These are phyloP conservation scores for Helenozyma baotianmanensis DNA, from an alignment of 805 yeast genomes.

Conservation along the genomic window DNA sequence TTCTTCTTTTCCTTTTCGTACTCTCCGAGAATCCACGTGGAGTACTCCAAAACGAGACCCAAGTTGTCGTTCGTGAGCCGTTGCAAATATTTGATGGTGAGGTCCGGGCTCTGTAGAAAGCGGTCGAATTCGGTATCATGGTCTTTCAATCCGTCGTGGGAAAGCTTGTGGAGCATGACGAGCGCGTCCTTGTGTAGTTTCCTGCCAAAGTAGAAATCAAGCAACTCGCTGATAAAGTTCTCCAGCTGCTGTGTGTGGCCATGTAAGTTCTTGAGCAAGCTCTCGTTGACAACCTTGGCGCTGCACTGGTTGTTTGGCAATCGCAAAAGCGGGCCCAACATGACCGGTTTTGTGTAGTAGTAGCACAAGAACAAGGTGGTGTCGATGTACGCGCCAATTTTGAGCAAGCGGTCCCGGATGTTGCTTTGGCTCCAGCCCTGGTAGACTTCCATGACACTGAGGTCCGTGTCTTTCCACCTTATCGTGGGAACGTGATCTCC, in stretches of 20 bases:
- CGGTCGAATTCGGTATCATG: constrained; percentile 20
- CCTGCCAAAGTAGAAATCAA: constrained; percentile 72
- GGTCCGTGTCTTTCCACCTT: constrained; percentile 45
- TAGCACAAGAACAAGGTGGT: constrained; percentile 77
- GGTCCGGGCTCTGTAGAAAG: constrained; percentile 34
- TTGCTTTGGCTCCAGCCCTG: constrained; percentile 22
- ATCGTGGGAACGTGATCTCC: constrained; percentile 18
- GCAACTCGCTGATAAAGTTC: constrained; percentile 57
- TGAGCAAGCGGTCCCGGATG: constrained; percentile 19
- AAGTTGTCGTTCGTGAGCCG: constrained; percentile 46
- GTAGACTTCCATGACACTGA: constrained; percentile 41
- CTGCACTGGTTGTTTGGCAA: constrained; percentile 70
- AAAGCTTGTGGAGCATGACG: constrained; percentile 42
- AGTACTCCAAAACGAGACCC: constrained; percentile 52
- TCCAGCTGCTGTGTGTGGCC: constrained; percentile 18
- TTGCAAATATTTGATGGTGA: constrained; percentile 55
- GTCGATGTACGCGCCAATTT: constrained; percentile 54
- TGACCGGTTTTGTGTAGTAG: constrained; percentile 57
- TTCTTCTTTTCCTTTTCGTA: constrained; percentile 4
- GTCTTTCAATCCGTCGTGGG: constrained; percentile 11
- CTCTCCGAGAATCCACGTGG: constrained; percentile 47
- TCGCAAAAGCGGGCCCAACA: constrained; percentile 80
- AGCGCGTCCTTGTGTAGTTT: constrained; percentile 64
- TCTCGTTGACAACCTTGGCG: constrained; percentile 52
- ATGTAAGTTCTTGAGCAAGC: constrained; percentile 39